Conservation (phyloP, 352 stramenopile genomes). For the Pythium volutum region DNA sequence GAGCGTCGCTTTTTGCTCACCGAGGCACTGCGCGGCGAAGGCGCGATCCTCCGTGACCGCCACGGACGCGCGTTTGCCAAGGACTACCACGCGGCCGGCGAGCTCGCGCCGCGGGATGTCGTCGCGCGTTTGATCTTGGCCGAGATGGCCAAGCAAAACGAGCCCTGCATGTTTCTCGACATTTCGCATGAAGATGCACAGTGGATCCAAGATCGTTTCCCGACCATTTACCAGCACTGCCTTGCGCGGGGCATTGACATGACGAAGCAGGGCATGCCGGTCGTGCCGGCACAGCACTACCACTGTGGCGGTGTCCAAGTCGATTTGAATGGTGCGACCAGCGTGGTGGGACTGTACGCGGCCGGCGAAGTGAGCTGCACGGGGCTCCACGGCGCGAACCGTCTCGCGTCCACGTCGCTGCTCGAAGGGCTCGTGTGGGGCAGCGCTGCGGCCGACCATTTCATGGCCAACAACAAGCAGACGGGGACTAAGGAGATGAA, state of each 20-base stretch:
- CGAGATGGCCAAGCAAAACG: conserved; percentile 83
- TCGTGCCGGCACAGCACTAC: conserved; percentile 93
- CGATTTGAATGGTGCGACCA: conserved; percentile 84
- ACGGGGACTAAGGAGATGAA: not conserved
- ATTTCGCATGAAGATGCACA: conserved; percentile 87
- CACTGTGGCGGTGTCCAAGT: conserved; percentile 92
- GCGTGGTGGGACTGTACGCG: conserved; percentile 82
- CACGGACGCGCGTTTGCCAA: conserved; percentile 81
- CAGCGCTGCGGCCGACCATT: conserved; percentile 83
- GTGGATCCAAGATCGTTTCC: conserved; percentile 87
- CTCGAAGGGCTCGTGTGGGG: conserved; percentile 95
- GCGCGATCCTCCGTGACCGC: conserved; percentile 86
- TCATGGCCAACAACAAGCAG: conserved; percentile 14
- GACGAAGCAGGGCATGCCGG: conserved; percentile 85
- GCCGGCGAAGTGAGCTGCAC: conserved; percentile 93
- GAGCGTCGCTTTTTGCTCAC: conserved; percentile 92
- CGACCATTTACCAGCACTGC: conserved; percentile 84
- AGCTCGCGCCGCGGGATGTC: conserved; percentile 93
- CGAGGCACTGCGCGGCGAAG: conserved; percentile 91
- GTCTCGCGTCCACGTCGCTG: conserved; percentile 91
- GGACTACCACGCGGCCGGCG: conserved; percentile 90
- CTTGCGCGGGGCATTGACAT: conserved; percentile 88
- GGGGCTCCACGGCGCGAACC: conserved; percentile 93
- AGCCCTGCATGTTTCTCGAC: conserved; percentile 90
- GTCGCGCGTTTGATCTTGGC: conserved; percentile 91